These are phyloP conservation scores for Holtermanniella nyarrowii DNA, from an alignment of 768 basidiomycete genomes.

Conservation along the genomic window DNA sequence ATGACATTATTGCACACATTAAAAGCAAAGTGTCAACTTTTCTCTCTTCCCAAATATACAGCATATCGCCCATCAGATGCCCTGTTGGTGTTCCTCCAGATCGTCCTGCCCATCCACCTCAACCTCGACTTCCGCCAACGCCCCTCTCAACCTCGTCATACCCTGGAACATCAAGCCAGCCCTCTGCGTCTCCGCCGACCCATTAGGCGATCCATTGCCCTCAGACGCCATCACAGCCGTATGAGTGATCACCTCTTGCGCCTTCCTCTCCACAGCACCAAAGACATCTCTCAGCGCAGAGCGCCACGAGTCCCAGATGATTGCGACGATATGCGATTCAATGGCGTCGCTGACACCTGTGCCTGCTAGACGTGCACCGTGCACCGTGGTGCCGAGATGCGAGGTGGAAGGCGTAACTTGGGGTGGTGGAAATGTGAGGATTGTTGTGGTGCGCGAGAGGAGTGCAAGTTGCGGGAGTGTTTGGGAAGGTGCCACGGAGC, in stretches of 20 bases:
- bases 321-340: slow-evolving; percentile 33
- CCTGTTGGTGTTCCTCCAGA: not conserved
- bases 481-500: slow-evolving; percentile 26
- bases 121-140: slow-evolving; percentile 36
- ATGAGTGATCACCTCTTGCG: slow-evolving; percentile 28
- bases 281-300: slow-evolving; percentile 31
- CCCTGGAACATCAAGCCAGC: slow-evolving; percentile 37
- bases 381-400: slow-evolving; percentile 18
- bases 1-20: too few relatives aligned
- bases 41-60: too few relatives aligned
- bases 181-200: slow-evolving; percentile 24
- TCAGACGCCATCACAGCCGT: not conserved
- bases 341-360: slow-evolving; percentile 33
- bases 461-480: slow-evolving; percentile 37
- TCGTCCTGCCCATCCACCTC: not conserved
- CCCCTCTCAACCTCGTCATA: slow-evolving; percentile 28
- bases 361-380: slow-evolving; percentile 29
- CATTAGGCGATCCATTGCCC: not conserved
- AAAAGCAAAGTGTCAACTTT: not conserved
- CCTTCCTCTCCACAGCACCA: slow-evolving; percentile 23
- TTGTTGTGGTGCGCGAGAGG: slow-evolving; percentile 28
- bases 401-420: slow-evolving; percentile 18
- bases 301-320: slow-evolving; percentile 35
- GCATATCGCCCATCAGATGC: too few relatives aligned
- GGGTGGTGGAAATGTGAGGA: slow-evolving; percentile 35